Conservation (phyloP, 2,329 filamentous ascomycete species). For the Penicillium glabrum region DNA sequence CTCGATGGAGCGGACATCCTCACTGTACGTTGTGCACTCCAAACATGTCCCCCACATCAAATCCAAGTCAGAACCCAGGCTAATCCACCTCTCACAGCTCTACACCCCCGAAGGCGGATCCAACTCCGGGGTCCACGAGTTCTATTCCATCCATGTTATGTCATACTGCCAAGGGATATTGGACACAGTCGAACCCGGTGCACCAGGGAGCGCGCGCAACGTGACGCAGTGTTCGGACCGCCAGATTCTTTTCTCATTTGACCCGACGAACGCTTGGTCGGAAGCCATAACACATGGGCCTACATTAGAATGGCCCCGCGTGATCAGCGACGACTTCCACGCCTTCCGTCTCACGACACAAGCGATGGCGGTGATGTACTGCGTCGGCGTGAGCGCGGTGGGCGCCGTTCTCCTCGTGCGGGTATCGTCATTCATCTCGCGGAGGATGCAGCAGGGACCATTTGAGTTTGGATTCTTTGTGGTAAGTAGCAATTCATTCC, state of each 20-base stretch:
- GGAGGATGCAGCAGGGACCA: conserved; percentile 48
- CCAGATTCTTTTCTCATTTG: conserved; percentile 57
- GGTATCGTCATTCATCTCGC: conserved; percentile 45
- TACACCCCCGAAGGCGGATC: conserved; percentile 40
- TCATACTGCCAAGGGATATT: conserved; percentile 57
- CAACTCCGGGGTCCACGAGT: conserved; percentile 57
- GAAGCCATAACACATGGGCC: conserved; percentile 48
- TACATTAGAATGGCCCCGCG: conserved; percentile 57
- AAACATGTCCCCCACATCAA: background rate
- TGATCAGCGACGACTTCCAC: conserved; percentile 55
- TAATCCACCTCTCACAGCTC: conserved; percentile 28
- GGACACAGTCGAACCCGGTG: conserved; percentile 36
- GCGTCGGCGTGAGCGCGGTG: conserved; percentile 55
- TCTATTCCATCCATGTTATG: conserved; percentile 62
- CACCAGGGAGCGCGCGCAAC: conserved; percentile 44
- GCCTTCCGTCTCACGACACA: conserved; percentile 51
- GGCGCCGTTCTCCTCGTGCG: conserved; percentile 52
- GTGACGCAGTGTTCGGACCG: conserved; percentile 56
- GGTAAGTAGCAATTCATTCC: conserved; percentile 28
- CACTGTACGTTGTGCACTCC: conserved; percentile 44
- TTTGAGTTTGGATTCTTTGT: conserved; percentile 52
- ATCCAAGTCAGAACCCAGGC: background rate
- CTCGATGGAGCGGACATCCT: conserved; percentile 59
- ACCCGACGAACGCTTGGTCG: conserved; percentile 53
- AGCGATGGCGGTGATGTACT: conserved; percentile 60